Conservation (phyloP, 2,329 filamentous ascomycete species). For the Fusarium palustre region DNA sequence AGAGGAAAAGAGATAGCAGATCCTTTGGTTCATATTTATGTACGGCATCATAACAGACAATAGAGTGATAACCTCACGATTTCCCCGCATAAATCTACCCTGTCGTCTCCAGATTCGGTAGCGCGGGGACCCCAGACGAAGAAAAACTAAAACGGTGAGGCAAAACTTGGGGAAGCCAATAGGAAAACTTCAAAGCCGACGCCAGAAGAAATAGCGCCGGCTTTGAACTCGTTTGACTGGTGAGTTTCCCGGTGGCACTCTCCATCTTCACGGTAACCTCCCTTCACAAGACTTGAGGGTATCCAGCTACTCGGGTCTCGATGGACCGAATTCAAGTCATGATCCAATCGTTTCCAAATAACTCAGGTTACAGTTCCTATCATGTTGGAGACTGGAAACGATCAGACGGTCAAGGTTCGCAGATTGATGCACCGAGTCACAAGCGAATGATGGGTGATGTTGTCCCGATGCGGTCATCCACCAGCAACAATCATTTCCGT, state of each 20-base stretch:
- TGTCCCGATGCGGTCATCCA: not conserved
- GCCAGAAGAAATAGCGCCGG: not conserved
- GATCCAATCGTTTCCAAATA: not conserved
- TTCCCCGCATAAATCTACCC: not conserved
- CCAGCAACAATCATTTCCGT: not conserved
- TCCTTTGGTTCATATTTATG: conserved; percentile 14
- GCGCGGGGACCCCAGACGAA: conserved; percentile 21
- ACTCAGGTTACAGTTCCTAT: rapidly evolving
- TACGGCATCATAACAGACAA: not conserved
- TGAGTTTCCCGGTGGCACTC: too few relatives aligned
- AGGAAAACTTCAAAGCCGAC: not conserved
- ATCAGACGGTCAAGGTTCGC: not conserved
- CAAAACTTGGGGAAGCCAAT: not conserved
- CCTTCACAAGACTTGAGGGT: not conserved
- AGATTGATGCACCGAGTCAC: not conserved
- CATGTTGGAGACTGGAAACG: rapidly evolving
- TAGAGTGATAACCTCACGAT: not conserved
- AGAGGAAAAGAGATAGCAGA: rapidly evolving
- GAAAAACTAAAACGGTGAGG: not conserved
- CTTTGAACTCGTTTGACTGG: not conserved
- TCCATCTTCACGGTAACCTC: not conserved
- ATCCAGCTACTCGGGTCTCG: not conserved
- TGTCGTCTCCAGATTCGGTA: conserved; percentile 16
- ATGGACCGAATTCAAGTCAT: conserved; percentile 9
- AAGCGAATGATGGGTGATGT: rapidly evolving